Evolutionary conservation across 495 filamentous ascomycete species (phyloP).

Genomic region (Daldinia grandis): DNA sequence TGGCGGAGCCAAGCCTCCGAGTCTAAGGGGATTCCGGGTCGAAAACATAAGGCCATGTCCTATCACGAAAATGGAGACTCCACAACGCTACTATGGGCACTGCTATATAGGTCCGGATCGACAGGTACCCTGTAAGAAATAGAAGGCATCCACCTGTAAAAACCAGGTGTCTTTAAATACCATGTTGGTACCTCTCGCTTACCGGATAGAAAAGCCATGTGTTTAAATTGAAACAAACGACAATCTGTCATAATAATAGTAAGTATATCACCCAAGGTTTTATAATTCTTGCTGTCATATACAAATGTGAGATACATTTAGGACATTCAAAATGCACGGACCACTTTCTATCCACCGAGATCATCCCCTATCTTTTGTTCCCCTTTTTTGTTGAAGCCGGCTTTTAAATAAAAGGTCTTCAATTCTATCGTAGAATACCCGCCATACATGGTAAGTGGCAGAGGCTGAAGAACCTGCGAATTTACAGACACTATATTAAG

Average conservation of each 20-base stretch:
- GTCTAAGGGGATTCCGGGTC: constrained; percentile 16
- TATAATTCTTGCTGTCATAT: no score
- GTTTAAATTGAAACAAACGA: not conserved
- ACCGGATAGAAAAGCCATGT: constrained; percentile 4
- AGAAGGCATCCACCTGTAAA: not conserved
- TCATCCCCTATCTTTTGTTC: no score
- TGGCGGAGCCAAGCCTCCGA: constrained; percentile 37
- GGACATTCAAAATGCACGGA: no score
- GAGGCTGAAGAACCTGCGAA: no score
- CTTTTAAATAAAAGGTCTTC: no score
- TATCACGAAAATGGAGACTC: not conserved
- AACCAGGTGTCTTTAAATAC: not conserved
- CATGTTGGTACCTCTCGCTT: not conserved
- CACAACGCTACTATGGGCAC: not conserved
- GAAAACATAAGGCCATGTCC: constrained; percentile 4
- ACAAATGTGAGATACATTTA: no score
- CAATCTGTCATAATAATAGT: not conserved
- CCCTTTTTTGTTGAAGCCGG: no score
- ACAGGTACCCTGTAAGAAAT: not conserved
- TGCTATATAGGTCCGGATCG: not conserved
- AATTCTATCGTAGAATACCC: no score
- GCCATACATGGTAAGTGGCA: no score
- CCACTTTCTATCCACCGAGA: no score
- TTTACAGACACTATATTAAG: no score
- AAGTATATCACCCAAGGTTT: not conserved